Evolutionary conservation across 208 protist genomes (phyloP).

Genomic region (Acanthamoeba lugdunensis): DNA sequence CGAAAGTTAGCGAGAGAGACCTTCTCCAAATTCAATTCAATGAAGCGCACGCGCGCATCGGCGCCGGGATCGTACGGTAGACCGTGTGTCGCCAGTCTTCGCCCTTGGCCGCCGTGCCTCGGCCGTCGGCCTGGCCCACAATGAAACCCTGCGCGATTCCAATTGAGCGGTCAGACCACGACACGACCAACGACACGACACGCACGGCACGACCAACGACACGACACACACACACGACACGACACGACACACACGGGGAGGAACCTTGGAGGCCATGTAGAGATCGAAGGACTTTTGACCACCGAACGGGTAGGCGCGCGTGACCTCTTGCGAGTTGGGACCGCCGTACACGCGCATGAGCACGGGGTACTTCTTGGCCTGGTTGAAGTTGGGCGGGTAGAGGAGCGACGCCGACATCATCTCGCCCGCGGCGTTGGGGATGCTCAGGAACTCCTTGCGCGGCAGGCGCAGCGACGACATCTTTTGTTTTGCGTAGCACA

Average conservation of each 20-base stretch:
- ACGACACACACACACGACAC: too few species aligned
- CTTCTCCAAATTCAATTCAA: too few species aligned
- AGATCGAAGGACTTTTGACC: constrained; percentile 2
- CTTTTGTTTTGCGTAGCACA: neutral
- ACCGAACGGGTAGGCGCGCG: neutral
- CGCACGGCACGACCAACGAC: too few species aligned
- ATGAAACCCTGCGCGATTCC: neutral
- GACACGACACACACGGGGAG: too few species aligned
- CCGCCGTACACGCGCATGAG: constrained; percentile 40
- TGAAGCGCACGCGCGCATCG: too few species aligned
- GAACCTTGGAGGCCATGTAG: constrained; percentile 18
- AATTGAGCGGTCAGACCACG: too few species aligned
- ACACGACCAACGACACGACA: too few species aligned
- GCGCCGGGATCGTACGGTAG: neutral
- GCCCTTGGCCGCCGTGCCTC: constrained; percentile 26
- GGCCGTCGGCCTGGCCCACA: constrained; percentile 1
- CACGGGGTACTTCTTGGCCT: constrained; percentile 17
- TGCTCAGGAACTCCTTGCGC: neutral
- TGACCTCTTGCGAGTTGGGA: constrained; percentile 1
- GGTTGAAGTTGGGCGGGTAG: constrained; percentile 22
- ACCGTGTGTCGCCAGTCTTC: constrained; percentile 3
- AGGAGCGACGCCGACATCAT: constrained; percentile 7
- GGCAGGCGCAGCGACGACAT: neutral
- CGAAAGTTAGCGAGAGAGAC: too few species aligned
- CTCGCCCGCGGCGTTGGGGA: neutral